These are phyloP conservation scores for Scedosporium aurantiacum DNA, from an alignment of 2,329 filamentous ascomycete species.

Conservation along the genomic window DNA sequence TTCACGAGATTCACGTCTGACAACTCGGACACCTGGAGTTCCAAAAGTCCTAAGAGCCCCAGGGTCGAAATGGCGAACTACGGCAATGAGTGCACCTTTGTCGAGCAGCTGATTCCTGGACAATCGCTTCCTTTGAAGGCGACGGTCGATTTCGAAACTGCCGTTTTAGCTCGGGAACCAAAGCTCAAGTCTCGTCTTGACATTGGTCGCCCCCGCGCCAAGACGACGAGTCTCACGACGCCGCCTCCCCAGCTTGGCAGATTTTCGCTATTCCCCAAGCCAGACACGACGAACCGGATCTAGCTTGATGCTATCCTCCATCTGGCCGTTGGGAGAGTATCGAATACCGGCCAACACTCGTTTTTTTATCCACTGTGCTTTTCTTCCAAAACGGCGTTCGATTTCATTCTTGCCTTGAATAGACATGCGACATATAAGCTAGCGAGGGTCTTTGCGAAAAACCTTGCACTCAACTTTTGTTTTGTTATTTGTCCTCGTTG, in stretches of 20 bases:
- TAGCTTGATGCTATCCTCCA: slow-evolving; percentile 11
- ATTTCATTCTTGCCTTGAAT: not conserved
- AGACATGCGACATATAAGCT: not conserved
- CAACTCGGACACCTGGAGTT: slow-evolving; percentile 13
- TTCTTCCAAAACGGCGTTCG: not conserved
- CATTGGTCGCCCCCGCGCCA: slow-evolving; percentile 26
- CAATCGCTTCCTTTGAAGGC: not conserved
- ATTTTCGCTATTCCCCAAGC: slow-evolving; percentile 33
- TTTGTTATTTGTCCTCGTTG: not conserved
- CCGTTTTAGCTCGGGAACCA: slow-evolving; percentile 8
- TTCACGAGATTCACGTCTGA: slow-evolving; percentile 40
- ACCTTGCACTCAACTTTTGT: not conserved
- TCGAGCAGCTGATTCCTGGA: slow-evolving; percentile 5
- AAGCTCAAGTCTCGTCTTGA: slow-evolving; percentile 22
- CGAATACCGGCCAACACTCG: not conserved
- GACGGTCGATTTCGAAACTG: slow-evolving; percentile 7
- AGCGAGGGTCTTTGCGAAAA: not conserved
- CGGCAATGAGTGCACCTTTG: slow-evolving; percentile 1
- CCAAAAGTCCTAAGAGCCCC: slow-evolving; percentile 6
- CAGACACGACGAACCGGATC: slow-evolving; percentile 13
- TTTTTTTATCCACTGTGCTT: not conserved
- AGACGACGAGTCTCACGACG: slow-evolving; percentile 34
- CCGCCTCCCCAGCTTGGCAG: slow-evolving; percentile 33
- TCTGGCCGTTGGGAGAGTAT: not conserved
- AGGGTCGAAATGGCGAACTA: slow-evolving; percentile 17